Percentiles rank a stretch among this genome's conserved stretches.
Evolutionary conservation across 257 asterid genomes (phyloP).

Genomic region (Leonotis leonurus): DNA sequence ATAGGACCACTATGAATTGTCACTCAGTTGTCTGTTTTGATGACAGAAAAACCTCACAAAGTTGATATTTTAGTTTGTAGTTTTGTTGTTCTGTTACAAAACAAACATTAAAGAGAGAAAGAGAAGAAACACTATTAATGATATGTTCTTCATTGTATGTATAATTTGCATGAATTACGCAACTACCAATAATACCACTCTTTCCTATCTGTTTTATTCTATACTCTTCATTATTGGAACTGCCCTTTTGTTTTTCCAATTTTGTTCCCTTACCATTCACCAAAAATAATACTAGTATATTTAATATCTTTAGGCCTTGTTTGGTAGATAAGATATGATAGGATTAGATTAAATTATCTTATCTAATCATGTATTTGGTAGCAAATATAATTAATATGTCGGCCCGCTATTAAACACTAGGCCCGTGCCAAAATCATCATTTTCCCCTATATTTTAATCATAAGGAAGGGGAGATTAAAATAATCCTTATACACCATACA

Average conservation of each 20-base stretch:
- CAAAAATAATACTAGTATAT: background rate
- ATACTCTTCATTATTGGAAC: slow-evolving; percentile 4
- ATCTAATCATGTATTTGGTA: too few species aligned
- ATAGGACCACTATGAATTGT: slow-evolving; percentile 43
- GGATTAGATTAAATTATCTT: too few species aligned
- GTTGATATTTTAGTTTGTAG: slow-evolving; percentile 18
- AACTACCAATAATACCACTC: slow-evolving; percentile 27
- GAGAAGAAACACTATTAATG: slow-evolving; percentile 13
- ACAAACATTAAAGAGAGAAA: slow-evolving; percentile 12
- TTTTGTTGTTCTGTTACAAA: slow-evolving; percentile 22
- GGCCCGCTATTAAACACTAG: too few species aligned
- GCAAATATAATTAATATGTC: too few species aligned
- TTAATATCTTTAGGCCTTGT: too few species aligned
- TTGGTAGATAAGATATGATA: too few species aligned
- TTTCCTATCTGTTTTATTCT: slow-evolving; percentile 4
- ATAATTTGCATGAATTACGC: slow-evolving; percentile 1
- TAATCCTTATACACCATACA: too few species aligned
- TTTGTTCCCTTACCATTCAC: too few species aligned
- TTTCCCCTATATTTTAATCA: too few species aligned
- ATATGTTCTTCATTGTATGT: slow-evolving; percentile 28
- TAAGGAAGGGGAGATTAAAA: too few species aligned
- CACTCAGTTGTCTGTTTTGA: slow-evolving; percentile 44
- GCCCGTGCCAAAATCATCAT: too few species aligned
- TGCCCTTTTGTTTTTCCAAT: background rate
- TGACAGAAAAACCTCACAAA: slow-evolving; percentile 34